Conservation (phyloP, 202 grass and related monocot species). For the Saccharum hybrid region DNA sequence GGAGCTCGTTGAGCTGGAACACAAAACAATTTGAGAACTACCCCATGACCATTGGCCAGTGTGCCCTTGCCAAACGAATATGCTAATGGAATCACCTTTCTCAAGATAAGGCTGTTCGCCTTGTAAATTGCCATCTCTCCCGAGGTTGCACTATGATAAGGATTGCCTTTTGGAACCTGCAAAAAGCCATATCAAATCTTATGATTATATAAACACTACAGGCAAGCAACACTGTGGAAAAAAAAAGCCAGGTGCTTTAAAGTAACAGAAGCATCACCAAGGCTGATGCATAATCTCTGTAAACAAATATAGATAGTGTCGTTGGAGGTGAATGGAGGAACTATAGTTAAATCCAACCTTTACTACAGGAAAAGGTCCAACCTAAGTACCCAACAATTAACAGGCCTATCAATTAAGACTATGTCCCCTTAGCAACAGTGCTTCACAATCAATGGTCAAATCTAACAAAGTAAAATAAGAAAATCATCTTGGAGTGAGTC, state of each 20-base stretch:
- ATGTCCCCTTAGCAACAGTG: neutral
- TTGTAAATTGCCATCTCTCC: slow-evolving; percentile 97
- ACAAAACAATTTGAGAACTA: slow-evolving; percentile 36
- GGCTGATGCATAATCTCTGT: slow-evolving; percentile 2
- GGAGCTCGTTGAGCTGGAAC: slow-evolving; percentile 29
- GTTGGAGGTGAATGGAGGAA: neutral
- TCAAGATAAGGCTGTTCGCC: slow-evolving; percentile 84
- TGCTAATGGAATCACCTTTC: slow-evolving; percentile 64
- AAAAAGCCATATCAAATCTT: slow-evolving; percentile 29
- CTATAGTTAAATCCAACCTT: neutral
- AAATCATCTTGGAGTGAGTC: neutral
- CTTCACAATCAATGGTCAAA: slow-evolving; percentile 24
- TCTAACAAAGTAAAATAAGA: neutral
- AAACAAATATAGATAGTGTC: neutral
- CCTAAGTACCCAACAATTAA: neutral
- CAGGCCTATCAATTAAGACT: neutral
- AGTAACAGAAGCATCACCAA: neutral
- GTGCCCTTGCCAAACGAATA: slow-evolving; percentile 18
- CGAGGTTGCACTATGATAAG: slow-evolving; percentile 93
- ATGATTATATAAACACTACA: slow-evolving; percentile 2
- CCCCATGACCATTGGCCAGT: neutral
- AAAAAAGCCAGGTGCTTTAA: slow-evolving; percentile 1
- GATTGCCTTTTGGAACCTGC: slow-evolving; percentile 95
- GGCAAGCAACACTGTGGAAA: neutral
- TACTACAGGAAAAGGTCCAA: neutral